These are phyloP conservation scores for Candida ficus DNA, from an alignment of 805 yeast species.

Conservation along the genomic window DNA sequence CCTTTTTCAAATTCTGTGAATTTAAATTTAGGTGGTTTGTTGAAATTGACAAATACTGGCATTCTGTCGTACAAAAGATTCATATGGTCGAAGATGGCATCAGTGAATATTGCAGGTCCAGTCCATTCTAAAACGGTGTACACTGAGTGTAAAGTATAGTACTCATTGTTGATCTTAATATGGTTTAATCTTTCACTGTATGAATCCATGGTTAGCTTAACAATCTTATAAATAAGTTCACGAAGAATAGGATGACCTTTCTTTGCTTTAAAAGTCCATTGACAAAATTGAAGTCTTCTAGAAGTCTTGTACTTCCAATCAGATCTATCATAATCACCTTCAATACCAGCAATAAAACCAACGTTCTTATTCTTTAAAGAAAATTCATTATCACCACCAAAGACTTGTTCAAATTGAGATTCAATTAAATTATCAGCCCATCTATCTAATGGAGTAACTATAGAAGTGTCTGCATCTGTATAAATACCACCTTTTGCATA, in stretches of 20 bases:
- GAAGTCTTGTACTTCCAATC: constrained; percentile 50
- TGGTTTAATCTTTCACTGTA: constrained; percentile 25
- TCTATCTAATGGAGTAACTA: constrained; percentile 43
- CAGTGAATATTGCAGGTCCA: constrained; percentile 50
- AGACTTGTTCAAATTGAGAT: background rate
- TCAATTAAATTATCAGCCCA: constrained; percentile 43
- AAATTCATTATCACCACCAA: background rate
- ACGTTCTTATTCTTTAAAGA: constrained; percentile 34
- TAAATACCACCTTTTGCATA: constrained; percentile 56
- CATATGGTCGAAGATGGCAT: constrained; percentile 39
- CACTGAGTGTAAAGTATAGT: constrained; percentile 48
- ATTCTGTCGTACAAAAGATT: constrained; percentile 26
- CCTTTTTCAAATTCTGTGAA: constrained; percentile 8
- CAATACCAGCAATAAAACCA: constrained; percentile 53
- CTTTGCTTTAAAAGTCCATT: constrained; percentile 56
- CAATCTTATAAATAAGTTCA: constrained; percentile 50
- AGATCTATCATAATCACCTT: constrained; percentile 45
- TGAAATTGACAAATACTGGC: constrained; percentile 23
- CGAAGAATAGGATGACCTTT: constrained; percentile 60
- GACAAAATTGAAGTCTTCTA: constrained; percentile 56
- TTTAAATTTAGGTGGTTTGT: constrained; percentile 30
- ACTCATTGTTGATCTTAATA: constrained; percentile 26
- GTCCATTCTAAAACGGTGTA: constrained; percentile 56
- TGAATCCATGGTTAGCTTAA: constrained; percentile 43
- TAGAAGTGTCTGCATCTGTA: constrained; percentile 52